Evolutionary conservation across 202 grass and related monocot species (phyloP).

Genomic region (Elaeis oleifera): DNA sequence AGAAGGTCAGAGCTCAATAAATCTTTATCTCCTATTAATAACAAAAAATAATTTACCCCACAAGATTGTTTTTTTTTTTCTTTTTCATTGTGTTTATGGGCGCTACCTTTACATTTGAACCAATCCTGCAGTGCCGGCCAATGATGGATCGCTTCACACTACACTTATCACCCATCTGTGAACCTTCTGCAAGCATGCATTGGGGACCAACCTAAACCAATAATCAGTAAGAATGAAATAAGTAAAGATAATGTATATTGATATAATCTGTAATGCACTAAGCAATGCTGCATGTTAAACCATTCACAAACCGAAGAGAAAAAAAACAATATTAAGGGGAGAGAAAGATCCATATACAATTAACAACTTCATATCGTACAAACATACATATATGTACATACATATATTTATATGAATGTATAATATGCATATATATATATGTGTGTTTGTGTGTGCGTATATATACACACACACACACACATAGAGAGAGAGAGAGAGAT

Average conservation of each 20-base stretch:
- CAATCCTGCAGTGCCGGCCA: slow-evolving; percentile 93
- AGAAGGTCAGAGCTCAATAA: slow-evolving; percentile 2
- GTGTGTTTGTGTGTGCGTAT: too few species aligned
- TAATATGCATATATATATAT: too few species aligned
- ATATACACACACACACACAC: too few species aligned
- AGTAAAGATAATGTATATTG: not conserved
- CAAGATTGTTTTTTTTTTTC: too few species aligned
- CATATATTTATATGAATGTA: too few species aligned
- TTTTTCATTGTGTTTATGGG: not conserved
- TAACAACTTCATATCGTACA: too few species aligned
- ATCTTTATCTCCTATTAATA: slow-evolving; percentile 1
- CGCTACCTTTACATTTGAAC: slow-evolving; percentile 94
- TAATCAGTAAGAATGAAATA: slow-evolving; percentile 26
- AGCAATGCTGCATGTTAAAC: too few species aligned
- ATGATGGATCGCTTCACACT: slow-evolving; percentile 95
- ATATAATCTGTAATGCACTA: not conserved
- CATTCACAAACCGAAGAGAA: too few species aligned
- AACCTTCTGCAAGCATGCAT: slow-evolving; percentile 94
- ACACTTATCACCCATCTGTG: slow-evolving; percentile 93
- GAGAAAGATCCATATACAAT: too few species aligned
- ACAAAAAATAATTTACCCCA: not conserved
- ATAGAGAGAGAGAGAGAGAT: too few species aligned
- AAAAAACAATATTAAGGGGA: too few species aligned
- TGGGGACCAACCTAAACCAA: slow-evolving; percentile 75
- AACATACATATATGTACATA: too few species aligned